phyloP scores from a whole-genome alignment of 2,329 filamentous ascomycete genomes.

The Juglanconis juglandina region DNA sequence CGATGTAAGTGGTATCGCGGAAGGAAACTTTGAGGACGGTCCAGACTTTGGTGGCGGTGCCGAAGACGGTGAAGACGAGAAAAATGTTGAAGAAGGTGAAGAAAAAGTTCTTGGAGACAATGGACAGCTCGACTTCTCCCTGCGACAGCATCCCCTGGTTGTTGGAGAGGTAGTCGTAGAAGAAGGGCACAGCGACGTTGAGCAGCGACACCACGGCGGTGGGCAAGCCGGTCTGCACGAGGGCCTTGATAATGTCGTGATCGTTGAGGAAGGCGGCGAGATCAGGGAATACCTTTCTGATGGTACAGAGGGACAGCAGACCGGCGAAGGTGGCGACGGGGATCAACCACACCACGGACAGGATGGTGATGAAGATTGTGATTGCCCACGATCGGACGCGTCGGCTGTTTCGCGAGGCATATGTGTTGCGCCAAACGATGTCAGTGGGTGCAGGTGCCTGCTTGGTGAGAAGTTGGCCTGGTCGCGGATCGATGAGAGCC shows the following conservation, averaged over 20 bases:
- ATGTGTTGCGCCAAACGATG: slow-evolving; percentile 94
- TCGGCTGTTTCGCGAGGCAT: slow-evolving; percentile 69
- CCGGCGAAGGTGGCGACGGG: slow-evolving; percentile 77
- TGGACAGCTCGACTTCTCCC: slow-evolving; percentile 87
- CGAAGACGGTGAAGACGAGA: slow-evolving; percentile 85
- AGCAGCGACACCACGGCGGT: slow-evolving; percentile 82
- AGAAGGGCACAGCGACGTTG: slow-evolving; percentile 84
- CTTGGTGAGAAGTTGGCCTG: slow-evolving; percentile 79
- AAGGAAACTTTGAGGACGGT: slow-evolving; percentile 69
- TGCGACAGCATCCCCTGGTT: slow-evolving; percentile 93
- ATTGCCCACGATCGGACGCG: slow-evolving; percentile 79
- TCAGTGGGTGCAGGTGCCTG: slow-evolving; percentile 84
- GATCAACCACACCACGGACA: slow-evolving; percentile 85
- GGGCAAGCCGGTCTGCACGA: slow-evolving; percentile 84
- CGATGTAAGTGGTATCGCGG: slow-evolving; percentile 75
- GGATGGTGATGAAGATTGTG: slow-evolving; percentile 74
- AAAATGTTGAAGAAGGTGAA: slow-evolving; percentile 99
- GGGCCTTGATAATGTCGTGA: slow-evolving; percentile 67
- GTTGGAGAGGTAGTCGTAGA: slow-evolving; percentile 91
- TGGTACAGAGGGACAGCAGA: slow-evolving; percentile 76
- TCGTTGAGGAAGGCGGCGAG: slow-evolving; percentile 64
- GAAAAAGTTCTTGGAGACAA: slow-evolving; percentile 98
- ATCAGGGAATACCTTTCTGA: slow-evolving; percentile 67
- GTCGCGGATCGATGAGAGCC: slow-evolving; percentile 85
- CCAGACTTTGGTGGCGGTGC: slow-evolving; percentile 75